Evolutionary conservation across 169 alveolate species (phyloP).

Genomic region (Blepharisma undulans): DNA sequence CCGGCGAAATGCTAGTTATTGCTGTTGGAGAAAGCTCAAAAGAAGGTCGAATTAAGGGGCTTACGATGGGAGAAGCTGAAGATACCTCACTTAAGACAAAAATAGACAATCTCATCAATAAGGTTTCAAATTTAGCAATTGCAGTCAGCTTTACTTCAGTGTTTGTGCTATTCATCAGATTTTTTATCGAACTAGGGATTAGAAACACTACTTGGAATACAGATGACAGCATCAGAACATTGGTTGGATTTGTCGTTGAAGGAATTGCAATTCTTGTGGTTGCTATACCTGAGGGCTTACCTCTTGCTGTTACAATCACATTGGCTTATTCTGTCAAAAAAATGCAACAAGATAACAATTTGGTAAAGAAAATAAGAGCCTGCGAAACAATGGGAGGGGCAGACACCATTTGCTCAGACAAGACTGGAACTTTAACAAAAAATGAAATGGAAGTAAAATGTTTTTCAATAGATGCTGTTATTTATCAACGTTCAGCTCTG

Average conservation of each 20-base stretch:
- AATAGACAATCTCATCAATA: conserved; percentile 64
- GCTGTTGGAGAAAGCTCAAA: conserved; percentile 85
- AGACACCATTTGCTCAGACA: conserved; percentile 89
- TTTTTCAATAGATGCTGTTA: conserved; percentile 43
- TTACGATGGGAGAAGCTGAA: conserved; percentile 61
- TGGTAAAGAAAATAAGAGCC: conserved; percentile 84
- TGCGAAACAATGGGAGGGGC: conserved; percentile 96
- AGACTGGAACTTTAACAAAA: conserved; percentile 92
- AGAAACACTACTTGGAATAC: conserved; percentile 10
- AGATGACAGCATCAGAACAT: conserved; percentile 42
- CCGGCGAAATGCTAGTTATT: conserved; percentile 77
- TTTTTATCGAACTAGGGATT: conserved; percentile 26
- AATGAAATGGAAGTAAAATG: conserved; percentile 87
- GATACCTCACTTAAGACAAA: conserved; percentile 70
- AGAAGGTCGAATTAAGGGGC: conserved; percentile 71
- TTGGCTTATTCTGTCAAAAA: conserved; percentile 87
- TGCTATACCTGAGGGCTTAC: conserved; percentile 95
- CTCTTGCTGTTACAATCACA: conserved; percentile 92
- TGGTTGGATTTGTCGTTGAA: conserved; percentile 67
- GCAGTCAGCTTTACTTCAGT: conserved; percentile 59
- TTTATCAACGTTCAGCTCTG: neutral
- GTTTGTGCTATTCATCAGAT: conserved; percentile 43
- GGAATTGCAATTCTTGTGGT: conserved; percentile 88
- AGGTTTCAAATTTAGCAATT: conserved; percentile 54
- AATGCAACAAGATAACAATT: conserved; percentile 88